phyloP scores from a whole-genome alignment of 2,329 filamentous ascomycete genomes.

The Aspergillus terreus region DNA sequence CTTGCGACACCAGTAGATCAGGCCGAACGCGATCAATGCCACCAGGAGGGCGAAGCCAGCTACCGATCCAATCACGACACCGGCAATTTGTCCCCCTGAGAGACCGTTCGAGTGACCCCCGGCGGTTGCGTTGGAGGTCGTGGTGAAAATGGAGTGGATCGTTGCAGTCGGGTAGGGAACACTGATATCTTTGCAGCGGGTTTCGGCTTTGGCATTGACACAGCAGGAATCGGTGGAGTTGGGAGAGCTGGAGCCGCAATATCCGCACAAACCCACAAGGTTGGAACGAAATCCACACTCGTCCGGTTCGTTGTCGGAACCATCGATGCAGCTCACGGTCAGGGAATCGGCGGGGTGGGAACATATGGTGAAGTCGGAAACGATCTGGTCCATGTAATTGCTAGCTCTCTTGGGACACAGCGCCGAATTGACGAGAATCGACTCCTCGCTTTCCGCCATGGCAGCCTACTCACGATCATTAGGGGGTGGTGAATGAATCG shows the following conservation, averaged over 20 bases:
- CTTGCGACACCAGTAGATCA: conserved; percentile 57
- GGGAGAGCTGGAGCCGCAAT: conserved; percentile 75
- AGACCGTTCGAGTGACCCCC: conserved; percentile 47
- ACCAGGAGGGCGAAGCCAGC: conserved; percentile 67
- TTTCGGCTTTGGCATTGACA: conserved; percentile 71
- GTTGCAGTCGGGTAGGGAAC: conserved; percentile 66
- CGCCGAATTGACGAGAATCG: conserved; percentile 68
- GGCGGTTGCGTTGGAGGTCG: conserved; percentile 58
- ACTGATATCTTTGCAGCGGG: conserved; percentile 69
- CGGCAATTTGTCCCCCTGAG: conserved; percentile 84
- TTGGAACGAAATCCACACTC: conserved; percentile 83
- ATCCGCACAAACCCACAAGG: conserved; percentile 73
- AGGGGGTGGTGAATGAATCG: neutral
- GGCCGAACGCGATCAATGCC: conserved; percentile 56
- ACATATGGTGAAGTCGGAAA: conserved; percentile 90
- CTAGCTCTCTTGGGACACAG: conserved; percentile 66
- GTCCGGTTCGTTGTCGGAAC: conserved; percentile 71
- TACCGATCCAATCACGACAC: conserved; percentile 79
- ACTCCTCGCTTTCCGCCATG: conserved; percentile 83
- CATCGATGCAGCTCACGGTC: conserved; percentile 69
- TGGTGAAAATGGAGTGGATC: conserved; percentile 57
- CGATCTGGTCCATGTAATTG: conserved; percentile 71
- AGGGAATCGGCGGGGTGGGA: conserved; percentile 77
- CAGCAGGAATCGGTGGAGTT: conserved; percentile 97
- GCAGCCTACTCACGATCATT: conserved; percentile 56